Conservation (phyloP, 352 stramenopile species). For the Globisporangium splendens region DNA sequence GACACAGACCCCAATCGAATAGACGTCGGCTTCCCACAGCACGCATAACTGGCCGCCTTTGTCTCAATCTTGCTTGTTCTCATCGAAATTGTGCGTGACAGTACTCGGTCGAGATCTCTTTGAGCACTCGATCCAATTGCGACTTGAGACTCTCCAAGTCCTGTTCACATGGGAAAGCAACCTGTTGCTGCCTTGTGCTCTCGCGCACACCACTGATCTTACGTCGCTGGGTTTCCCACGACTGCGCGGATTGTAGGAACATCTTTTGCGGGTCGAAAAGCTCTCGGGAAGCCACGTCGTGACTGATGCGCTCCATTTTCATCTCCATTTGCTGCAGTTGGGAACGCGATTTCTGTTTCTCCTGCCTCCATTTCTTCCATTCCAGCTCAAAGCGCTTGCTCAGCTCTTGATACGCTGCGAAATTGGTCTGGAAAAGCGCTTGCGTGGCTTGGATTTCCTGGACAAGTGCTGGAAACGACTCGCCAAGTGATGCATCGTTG, state of each 20-base stretch:
- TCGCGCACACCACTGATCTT: not conserved
- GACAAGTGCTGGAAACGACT: constrained; percentile 13
- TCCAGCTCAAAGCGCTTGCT: constrained; percentile 25
- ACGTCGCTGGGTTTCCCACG: constrained; percentile 10
- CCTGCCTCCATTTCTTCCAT: constrained; percentile 37
- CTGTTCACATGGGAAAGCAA: constrained; percentile 19
- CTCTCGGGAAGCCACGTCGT: constrained; percentile 39
- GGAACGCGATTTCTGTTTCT: constrained; percentile 31
- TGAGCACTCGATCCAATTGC: constrained; percentile 47
- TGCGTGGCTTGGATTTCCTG: constrained; percentile 27
- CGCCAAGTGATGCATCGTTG: not conserved
- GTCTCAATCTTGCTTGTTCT: constrained; percentile 1
- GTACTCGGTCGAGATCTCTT: constrained; percentile 48
- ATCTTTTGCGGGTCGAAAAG: constrained; percentile 42
- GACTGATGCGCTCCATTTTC: constrained; percentile 34
- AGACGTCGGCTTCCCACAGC: not conserved
- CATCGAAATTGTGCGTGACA: constrained; percentile 38
- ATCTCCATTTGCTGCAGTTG: constrained; percentile 42
- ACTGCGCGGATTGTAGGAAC: constrained; percentile 30
- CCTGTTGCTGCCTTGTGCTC: not conserved
- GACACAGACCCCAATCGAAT: not conserved
- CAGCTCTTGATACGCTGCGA: constrained; percentile 26
- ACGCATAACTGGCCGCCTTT: not conserved
- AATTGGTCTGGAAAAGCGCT: constrained; percentile 23
- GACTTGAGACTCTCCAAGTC: constrained; percentile 34